These are phyloP conservation scores for Kwoniella mangroviensis DNA, from an alignment of 768 basidiomycete genomes.

Conservation along the genomic window DNA sequence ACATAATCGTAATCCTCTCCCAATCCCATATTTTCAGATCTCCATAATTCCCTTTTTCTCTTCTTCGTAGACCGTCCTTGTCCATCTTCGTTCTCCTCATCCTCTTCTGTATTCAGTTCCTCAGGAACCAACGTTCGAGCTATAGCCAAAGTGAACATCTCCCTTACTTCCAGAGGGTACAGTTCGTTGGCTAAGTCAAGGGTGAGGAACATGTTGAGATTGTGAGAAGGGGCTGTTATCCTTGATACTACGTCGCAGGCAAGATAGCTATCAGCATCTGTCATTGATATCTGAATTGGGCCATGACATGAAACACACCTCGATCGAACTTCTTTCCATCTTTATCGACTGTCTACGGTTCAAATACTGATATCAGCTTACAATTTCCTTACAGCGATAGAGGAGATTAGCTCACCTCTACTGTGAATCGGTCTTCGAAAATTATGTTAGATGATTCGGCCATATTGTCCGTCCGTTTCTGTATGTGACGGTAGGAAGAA, in stretches of 20 bases:
- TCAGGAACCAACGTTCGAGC: constrained; percentile 60
- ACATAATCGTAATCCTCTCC: constrained; percentile 99
- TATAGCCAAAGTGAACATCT: constrained; percentile 82
- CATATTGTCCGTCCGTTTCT: constrained; percentile 21
- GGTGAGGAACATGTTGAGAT: constrained; percentile 88
- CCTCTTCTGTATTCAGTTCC: constrained; percentile 31
- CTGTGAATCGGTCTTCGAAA: constrained; percentile 91
- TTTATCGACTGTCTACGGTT: constrained; percentile 54
- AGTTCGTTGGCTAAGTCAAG: constrained; percentile 94
- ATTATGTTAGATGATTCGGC: constrained; percentile 63
- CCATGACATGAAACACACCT: constrained; percentile 64
- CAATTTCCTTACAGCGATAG: not conserved
- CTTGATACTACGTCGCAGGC: constrained; percentile 73
- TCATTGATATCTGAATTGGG: too few relatives aligned
- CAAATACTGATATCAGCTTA: too few relatives aligned
- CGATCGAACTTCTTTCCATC: constrained; percentile 98
- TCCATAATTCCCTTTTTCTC: constrained; percentile 61
- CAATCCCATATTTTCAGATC: constrained; percentile 75
- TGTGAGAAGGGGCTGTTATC: constrained; percentile 83
- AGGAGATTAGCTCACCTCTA: constrained; percentile 67
- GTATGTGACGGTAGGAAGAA: not conserved
- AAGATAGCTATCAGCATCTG: not conserved
- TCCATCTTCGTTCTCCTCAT: constrained; percentile 34
- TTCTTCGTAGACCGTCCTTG: constrained; percentile 30
- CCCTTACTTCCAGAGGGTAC: constrained; percentile 70